Evolutionary conservation across 345 rosid species (phyloP).

Genomic region (Dovyalis caffra): DNA sequence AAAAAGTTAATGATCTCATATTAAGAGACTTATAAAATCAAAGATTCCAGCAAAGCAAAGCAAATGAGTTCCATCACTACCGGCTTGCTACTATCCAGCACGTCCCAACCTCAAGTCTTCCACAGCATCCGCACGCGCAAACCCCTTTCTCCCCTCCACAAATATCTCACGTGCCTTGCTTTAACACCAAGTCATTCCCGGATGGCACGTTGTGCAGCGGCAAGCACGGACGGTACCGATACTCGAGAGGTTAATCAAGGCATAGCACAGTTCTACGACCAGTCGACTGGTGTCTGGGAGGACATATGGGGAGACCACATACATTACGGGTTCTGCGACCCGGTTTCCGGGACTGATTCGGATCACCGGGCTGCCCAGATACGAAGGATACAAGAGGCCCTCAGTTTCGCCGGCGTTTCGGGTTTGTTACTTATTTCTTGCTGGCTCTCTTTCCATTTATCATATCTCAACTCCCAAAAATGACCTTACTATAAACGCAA

Average conservation of each 20-base stretch:
- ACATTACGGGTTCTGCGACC: slow-evolving; percentile 91
- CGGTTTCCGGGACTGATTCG: slow-evolving; percentile 37
- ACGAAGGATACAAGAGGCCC: slow-evolving; percentile 85
- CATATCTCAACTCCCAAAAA: too few species aligned
- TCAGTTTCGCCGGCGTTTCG: slow-evolving; percentile 42
- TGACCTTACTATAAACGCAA: too few species aligned
- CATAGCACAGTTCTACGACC: slow-evolving; percentile 82
- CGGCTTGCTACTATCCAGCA: too few species aligned
- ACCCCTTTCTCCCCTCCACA: too few species aligned
- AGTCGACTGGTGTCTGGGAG: slow-evolving; percentile 84
- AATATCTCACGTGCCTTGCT: neutral
- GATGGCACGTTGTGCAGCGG: neutral
- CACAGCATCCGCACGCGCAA: too few species aligned
- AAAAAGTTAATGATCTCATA: too few species aligned
- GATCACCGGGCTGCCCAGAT: slow-evolving; percentile 75
- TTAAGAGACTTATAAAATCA: too few species aligned
- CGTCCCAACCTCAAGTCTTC: too few species aligned
- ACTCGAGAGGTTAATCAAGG: slow-evolving; percentile 43
- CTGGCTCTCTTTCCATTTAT: neutral
- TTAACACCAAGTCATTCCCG: neutral
- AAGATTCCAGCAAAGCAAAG: too few species aligned
- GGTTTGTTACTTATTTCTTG: too few species aligned
- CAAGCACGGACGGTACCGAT: neutral
- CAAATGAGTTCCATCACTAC: too few species aligned
- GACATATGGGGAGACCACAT: slow-evolving; percentile 94